A percentile compares a stretch with the other conserved stretches of the same genome.
Conservation (phyloP, 345 rosid genomes). For the Aquilaria sinensis region DNA sequence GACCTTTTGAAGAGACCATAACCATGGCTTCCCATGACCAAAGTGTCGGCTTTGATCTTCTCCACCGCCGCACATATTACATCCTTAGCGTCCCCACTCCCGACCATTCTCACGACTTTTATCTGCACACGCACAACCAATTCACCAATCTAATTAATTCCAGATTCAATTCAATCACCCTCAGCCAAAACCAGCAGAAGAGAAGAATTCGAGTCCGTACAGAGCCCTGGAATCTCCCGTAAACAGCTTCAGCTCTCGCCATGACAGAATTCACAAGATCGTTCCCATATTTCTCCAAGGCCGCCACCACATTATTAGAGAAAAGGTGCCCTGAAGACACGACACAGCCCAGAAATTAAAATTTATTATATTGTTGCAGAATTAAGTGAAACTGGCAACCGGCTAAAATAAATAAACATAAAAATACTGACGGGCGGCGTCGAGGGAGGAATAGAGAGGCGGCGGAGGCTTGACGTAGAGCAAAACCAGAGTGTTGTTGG, state of each 20-base stretch:
- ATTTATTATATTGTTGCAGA: neutral
- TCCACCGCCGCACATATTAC: constrained; percentile 68
- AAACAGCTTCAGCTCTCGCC: constrained; percentile 66
- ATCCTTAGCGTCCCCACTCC: constrained; percentile 82
- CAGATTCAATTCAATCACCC: no score
- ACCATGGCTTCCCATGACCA: constrained; percentile 95
- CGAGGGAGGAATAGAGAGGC: constrained; percentile 52
- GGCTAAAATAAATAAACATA: neutral
- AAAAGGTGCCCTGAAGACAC: constrained; percentile 42
- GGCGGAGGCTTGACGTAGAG: constrained; percentile 84
- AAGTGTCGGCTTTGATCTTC: constrained; percentile 60
- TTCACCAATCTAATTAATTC: no score
- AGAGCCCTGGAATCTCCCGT: constrained; percentile 23
- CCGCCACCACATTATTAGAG: constrained; percentile 36
- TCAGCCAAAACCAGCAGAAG: no score
- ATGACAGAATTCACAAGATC: constrained; percentile 60
- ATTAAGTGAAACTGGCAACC: neutral
- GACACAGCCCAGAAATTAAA: neutral
- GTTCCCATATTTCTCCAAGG: constrained; percentile 43
- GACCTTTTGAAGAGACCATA: constrained; percentile 94
- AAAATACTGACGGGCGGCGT: constrained; percentile 45
- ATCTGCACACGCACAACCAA: constrained; percentile 24
- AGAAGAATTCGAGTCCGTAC: constrained; percentile 12
- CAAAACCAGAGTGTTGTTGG: constrained; percentile 45
- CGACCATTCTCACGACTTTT: constrained; percentile 47